Evolutionary conservation across 1,139 yeast species (phyloP).

Genomic region (Eremothecium coryli): DNA sequence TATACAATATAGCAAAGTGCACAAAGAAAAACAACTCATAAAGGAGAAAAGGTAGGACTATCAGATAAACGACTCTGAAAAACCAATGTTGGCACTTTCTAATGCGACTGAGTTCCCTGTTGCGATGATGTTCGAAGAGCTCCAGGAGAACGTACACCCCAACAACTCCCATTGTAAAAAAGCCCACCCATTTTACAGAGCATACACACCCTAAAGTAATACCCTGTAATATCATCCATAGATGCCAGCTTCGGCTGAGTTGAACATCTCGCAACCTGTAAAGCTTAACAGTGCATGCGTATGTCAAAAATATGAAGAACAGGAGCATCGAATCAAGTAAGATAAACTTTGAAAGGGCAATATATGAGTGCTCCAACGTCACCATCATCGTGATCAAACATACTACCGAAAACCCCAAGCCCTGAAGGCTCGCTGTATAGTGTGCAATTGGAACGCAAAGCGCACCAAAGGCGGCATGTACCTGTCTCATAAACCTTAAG

Average conservation of each 20-base stretch:
- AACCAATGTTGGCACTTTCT: conserved; percentile 49
- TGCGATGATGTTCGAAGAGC: conserved; percentile 33
- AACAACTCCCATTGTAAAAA: conserved; percentile 72
- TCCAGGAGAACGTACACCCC: conserved; percentile 82
- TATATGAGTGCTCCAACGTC: conserved; percentile 53
- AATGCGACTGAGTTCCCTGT: background rate
- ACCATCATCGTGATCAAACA: conserved; percentile 54
- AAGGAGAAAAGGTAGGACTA: conserved; percentile 62
- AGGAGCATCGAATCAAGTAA: conserved; percentile 64
- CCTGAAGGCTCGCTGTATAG: conserved; percentile 45
- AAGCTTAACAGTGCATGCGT: conserved; percentile 47
- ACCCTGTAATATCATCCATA: conserved; percentile 64
- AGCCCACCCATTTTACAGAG: conserved; percentile 93
- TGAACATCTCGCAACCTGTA: conserved; percentile 40
- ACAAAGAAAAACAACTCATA: conserved; percentile 67
- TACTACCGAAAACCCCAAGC: conserved; percentile 38
- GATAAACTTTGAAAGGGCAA: conserved; percentile 61
- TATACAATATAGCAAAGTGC: conserved; percentile 66
- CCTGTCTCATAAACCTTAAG: conserved; percentile 52
- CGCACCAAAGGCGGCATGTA: conserved; percentile 57
- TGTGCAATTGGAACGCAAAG: conserved; percentile 58
- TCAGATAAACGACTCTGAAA: conserved; percentile 55
- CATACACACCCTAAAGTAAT: conserved; percentile 84
- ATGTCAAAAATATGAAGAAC: conserved; percentile 59
- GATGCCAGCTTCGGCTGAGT: conserved; percentile 39